Evolutionary conservation across 352 stramenopile species (phyloP), one percentile per base, ranked within the genome.

Genomic region (Blastocystis sp.): DNA sequence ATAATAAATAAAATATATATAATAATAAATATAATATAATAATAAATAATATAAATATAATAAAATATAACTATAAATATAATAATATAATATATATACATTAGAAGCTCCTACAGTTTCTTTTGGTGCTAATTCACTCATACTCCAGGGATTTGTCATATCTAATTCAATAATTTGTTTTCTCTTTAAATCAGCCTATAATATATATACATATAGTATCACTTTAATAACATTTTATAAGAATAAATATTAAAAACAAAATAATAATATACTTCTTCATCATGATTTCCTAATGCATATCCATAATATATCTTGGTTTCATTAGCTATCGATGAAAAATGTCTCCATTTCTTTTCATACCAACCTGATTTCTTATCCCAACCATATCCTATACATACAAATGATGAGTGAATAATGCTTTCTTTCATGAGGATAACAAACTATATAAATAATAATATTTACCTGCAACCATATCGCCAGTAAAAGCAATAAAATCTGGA

Each of bases 391-490:
- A 24, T 5, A 35, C 11, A 27, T 47, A n/a, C n/a, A n/a, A n/a
- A n/a, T n/a, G n/a, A n/a, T n/a, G n/a, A n/a, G n/a, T n/a, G n/a
- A n/a, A n/a, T n/a, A n/a, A n/a, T n/a, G n/a, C n/a, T n/a, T n/a
- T n/a, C n/a, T n/a, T n/a, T n/a, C n/a, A n/a, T n/a, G n/a, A n/a
- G n/a, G n/a, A n/a, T n/a, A n/a, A n/a, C n/a, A 58, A 5, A 4
- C 13, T 36, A 21, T n/a, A 10, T 31, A 52, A 7, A 2, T 9
- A n/a, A 47, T 21, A 3, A 19, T 7, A n/a, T 11, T 1, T 3
- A 62, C 52, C 52, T n/a, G 52, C 34, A 7, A 62, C 52, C 52
- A 62, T 62, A 45, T 62, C 52, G 19, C 52, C 52, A 2, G 52
- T 62, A 19, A 62, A 62, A 10, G 52, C 52, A 11, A 62, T 28